Evolutionary conservation across 2,329 filamentous ascomycete genomes (phyloP), one percentile per base, ranked within the genome.

Genomic region (Graphilbum fragrans): DNA sequence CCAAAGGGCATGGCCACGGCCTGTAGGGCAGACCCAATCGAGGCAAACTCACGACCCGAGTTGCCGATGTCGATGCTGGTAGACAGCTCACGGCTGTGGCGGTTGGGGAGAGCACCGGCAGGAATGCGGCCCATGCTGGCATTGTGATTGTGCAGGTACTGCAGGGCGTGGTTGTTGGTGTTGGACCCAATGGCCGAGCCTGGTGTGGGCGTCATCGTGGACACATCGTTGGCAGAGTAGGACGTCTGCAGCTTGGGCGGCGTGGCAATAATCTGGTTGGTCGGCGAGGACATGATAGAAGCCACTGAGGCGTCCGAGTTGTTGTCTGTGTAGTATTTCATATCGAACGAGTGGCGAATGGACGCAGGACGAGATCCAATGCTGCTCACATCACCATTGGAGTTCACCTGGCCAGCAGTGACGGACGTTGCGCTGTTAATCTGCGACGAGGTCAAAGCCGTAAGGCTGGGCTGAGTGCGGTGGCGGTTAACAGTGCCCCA

Each of bases 141-240:
- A 58, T 87, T 90, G 63, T 90, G 85, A 51, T 88, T 77, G 55
- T 84, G 83, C 40, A 77, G 70, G 50, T 77, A 73, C 59, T 77
- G 71, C 58, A 76, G 71, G 3, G 73, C 73, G 51, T 77, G 73
- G 46, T 71, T 73, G 57, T 75, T 75, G 45, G 68, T 63, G 47
- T 66, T 72, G 53, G 57, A 56, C 27, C 58, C 58, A 41, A 63
- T 55, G 42, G 59, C 55, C 37, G 70, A 63, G 37, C 64, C 69
- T 41, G 73, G 71, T 41, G 73, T 67, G 50, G 70, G 81, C 72
- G 92, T 94, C 54, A 87, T 68, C 8, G 87, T 93, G 5, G 87
- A 84, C 18, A 95, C 71, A 54, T 96, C 88, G 59, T 83, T 92
- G 41, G 86, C 79, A 10, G 92, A 95, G 64, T 85, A 95, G 0